Evolutionary conservation across 2,329 filamentous ascomycete genomes (phyloP).

Genomic region (Amylocarpus encephaloides): DNA sequence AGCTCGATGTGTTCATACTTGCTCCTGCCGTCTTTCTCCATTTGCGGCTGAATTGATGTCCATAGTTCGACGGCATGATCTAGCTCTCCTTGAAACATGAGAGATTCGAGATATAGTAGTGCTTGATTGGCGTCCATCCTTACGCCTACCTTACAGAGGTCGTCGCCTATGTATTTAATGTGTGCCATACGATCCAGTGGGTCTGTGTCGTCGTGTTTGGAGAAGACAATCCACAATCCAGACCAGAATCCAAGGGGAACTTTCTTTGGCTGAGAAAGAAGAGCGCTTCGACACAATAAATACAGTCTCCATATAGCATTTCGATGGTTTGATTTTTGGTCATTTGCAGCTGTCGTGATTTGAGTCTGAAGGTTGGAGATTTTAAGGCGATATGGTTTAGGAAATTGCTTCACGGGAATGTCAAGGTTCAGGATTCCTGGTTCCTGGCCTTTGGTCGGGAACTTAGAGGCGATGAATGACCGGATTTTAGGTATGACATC

Average conservation of each 20-base stretch:
- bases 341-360: background rate
- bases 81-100: conserved; percentile 52
- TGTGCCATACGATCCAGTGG: conserved; percentile 54
- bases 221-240: conserved; percentile 58
- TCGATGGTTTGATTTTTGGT: conserved; percentile 13
- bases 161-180: conserved; percentile 55
- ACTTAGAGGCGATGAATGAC: background rate
- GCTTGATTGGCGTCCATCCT: conserved; percentile 51
- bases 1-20: conserved; percentile 52
- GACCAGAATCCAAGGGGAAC: conserved; percentile 58
- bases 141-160: conserved; percentile 56
- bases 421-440: background rate
- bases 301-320: conserved; percentile 43
- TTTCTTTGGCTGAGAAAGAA: conserved; percentile 42
- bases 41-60: conserved; percentile 31
- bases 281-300: conserved; percentile 40
- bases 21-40: conserved; percentile 27
- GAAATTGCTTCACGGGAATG: conserved; percentile 22
- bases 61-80: conserved; percentile 31
- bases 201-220: conserved; percentile 38
- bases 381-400: background rate
- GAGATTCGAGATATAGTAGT: conserved; percentile 61
- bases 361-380: background rate
- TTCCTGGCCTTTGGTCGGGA: background rate
- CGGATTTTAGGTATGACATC: background rate